Base-by-base conservation (phyloP, 2,329 filamentous ascomycete genomes). In the Arthrobotrys musiformis region DNA sequence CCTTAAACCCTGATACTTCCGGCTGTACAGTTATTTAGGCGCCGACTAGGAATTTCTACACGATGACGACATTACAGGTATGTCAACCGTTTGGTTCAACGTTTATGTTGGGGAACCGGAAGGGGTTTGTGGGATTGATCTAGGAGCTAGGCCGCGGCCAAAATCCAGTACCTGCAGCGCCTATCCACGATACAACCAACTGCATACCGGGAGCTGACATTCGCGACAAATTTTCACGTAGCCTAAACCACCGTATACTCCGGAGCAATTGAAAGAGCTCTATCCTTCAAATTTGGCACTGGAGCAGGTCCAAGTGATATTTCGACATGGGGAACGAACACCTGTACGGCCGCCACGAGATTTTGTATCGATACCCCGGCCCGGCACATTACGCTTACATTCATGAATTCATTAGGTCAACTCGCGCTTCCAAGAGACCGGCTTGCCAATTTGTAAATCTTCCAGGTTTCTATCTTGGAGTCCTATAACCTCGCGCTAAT, bases 281-380 rank as follows among this genome's bases (percentile, higher is more conserved):
- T 99, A 97, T 85, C 95, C 95, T 0, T 85, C 89, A 68, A 86
- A 88, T 50, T 87, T 99, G 74, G 88, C 94, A 83, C 89, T 99
- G 37, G 92, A 95, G 83, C 89, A 95, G 76, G 95, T 98, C 60
- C 95, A 99, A 85, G 87, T 98, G 81, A 88, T 93, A 79, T 88
- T 93, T 81, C 90, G 92, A 72, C 92, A 94, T 84, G 92, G 92
- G 84, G 89, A 90, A 79, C 42, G 64, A 35, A 48, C 30, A 11
- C 60, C 61, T 24, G 35, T 64, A 58, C 50, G 50, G 22, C 17
- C 30, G 19, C 22, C 4, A 35, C 24, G 42, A 42, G 24, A 13
- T 9, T 13, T 1, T 40, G 28, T 54, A 28, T 35, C 4, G 42
- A 44, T 1, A 28, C 40, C 42, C 35, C 60, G 30, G 22, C 42